Conservation (phyloP, 73 alveolate genomes). For the Paramecium biaurelia region DNA sequence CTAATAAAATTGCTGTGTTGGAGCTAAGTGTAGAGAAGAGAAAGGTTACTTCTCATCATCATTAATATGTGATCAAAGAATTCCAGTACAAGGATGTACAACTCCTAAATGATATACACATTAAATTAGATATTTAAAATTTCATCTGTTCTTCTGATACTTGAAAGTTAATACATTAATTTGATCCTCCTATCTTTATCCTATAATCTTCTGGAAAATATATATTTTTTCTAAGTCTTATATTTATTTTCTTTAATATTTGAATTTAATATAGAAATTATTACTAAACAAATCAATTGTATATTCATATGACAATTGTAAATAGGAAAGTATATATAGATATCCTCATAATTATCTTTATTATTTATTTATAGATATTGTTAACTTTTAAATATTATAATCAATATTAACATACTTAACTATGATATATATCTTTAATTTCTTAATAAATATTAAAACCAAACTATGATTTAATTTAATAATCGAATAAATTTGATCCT, state of each 20-base stretch:
- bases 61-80: not conserved
- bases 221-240: no score
- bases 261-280: no score
- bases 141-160: not conserved
- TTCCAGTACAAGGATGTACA: not conserved
- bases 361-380: not conserved
- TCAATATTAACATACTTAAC: no score
- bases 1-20: slow-evolving; percentile 2
- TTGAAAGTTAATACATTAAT: no score
- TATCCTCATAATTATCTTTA: not conserved
- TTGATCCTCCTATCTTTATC: not conserved
- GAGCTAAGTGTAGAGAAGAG: not conserved
- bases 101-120: not conserved
- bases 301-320: not conserved
- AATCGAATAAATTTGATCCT: not conserved
- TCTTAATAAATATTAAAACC: not conserved
- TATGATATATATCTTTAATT: not conserved
- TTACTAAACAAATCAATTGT: not conserved
- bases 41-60: not conserved
- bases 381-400: not conserved
- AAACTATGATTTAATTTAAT: not conserved
- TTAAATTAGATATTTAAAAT: not conserved
- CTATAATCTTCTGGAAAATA: not conserved
- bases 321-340: not conserved
- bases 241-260: no score